phyloP scores from a whole-genome alignment of 192 early-diverging fungal genomes.

The Helicostylum pulchrum region DNA sequence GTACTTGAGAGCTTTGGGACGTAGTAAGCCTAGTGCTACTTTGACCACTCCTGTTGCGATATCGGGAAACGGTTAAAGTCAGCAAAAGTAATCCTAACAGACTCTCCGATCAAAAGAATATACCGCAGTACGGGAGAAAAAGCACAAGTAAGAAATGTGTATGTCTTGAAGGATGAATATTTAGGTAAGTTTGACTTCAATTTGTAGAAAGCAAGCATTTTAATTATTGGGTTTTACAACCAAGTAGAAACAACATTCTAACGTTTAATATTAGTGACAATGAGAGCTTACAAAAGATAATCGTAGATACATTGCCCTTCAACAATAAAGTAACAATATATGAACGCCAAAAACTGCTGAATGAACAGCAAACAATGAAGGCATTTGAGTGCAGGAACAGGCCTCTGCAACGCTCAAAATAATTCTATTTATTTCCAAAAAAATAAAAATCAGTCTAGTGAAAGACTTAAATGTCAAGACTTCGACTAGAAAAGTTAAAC shows the following conservation, averaged over 20 bases:
- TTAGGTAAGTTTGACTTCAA: slow-evolving; percentile 20
- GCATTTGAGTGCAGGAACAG: slow-evolving; percentile 17
- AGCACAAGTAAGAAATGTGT: slow-evolving; percentile 2
- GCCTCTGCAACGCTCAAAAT: not conserved
- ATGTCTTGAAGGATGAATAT: slow-evolving; percentile 16
- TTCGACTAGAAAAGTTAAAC: slow-evolving; percentile 17
- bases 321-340: slow-evolving; percentile 16
- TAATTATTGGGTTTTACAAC: slow-evolving; percentile 15
- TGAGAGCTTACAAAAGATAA: slow-evolving; percentile 17
- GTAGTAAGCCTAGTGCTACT: no score
- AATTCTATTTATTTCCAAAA: not conserved
- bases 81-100: slow-evolving; percentile 1
- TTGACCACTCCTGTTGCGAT: no score
- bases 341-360: slow-evolving; percentile 10
- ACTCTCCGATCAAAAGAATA: slow-evolving; percentile 9
- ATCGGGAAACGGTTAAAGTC: not conserved
- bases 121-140: slow-evolving; percentile 15
- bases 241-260: slow-evolving; percentile 7
- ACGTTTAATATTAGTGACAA: slow-evolving; percentile 16
- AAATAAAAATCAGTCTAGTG: not conserved
- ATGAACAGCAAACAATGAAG: slow-evolving; percentile 10
- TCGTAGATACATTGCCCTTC: slow-evolving; percentile 16
- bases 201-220: slow-evolving; percentile 16
- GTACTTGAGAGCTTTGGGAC: no score
- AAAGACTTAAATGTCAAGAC: slow-evolving; percentile 8